Percentiles rank a stretch among this genome's conserved stretches.
phyloP scores from a whole-genome alignment of 371 early-diverging fungal species.

The Encephalitozoon cuniculi region DNA sequence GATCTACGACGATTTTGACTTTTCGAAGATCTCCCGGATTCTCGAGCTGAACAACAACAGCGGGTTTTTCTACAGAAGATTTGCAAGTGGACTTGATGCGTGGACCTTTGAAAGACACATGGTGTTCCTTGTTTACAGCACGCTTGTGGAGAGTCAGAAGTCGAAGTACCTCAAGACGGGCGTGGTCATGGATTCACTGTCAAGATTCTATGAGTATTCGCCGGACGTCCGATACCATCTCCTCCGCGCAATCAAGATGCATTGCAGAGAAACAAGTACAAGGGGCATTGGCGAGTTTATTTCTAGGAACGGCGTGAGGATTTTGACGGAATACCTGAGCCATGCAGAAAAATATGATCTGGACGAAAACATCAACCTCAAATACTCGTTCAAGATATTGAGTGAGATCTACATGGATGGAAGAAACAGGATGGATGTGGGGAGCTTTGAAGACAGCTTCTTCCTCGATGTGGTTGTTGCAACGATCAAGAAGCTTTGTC shows the following conservation, averaged over 20 bases:
- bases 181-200: not conserved
- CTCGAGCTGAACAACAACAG: not conserved
- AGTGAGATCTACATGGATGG: not conserved
- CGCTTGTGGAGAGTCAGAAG: not conserved
- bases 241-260: not conserved
- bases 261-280: not conserved
- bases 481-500: not conserved
- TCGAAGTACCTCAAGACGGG: not conserved
- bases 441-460: not conserved
- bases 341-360: not conserved
- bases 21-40: not conserved
- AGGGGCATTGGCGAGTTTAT: not conserved
- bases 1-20: not conserved
- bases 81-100: not conserved
- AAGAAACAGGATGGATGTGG: not conserved
- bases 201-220: not conserved
- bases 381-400: not conserved
- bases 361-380: not conserved
- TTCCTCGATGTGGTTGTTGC: not conserved
- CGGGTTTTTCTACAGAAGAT: not conserved
- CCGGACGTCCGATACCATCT: not conserved
- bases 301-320: not conserved
- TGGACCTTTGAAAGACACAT: not conserved
- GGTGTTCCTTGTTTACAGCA: not conserved
- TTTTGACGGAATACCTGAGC: not conserved